Percentiles rank a stretch among this genome's conserved stretches.
Evolutionary conservation across 192 early-diverging fungal genomes (phyloP).

Genomic region (Linnemannia zychae): DNA sequence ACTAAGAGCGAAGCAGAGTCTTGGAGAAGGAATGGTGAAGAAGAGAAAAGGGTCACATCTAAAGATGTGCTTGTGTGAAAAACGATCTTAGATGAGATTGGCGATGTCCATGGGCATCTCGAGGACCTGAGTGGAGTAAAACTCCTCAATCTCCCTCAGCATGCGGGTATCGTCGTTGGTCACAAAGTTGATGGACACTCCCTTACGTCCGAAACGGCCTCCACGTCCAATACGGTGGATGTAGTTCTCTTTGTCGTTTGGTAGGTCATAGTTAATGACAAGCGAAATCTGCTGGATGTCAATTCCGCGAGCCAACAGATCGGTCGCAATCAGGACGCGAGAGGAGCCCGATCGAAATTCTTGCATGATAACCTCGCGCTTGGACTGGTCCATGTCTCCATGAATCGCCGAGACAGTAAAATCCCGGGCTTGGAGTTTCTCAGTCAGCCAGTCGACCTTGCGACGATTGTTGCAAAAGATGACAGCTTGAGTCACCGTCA

Average conservation of each 20-base stretch:
- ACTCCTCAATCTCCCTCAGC: constrained; percentile 81
- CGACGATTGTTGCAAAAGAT: constrained; percentile 99
- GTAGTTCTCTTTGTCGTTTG: constrained; percentile 96
- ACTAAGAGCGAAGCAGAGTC: too few relatives aligned
- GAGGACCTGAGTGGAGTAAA: constrained; percentile 97
- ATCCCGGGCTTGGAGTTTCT: constrained; percentile 85
- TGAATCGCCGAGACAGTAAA: constrained; percentile 97
- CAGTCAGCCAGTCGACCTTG: constrained; percentile 98
- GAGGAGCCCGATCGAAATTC: constrained; percentile 97
- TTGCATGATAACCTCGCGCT: constrained; percentile 96
- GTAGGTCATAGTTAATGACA: constrained; percentile 91
- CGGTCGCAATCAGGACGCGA: constrained; percentile 96
- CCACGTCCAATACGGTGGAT: constrained; percentile 99
- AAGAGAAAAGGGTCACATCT: background rate
- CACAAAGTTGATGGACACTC: constrained; percentile 99
- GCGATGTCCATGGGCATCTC: constrained; percentile 99
- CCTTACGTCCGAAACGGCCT: constrained; percentile 99
- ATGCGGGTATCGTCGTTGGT: constrained; percentile 87
- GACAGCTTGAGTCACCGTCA: constrained; percentile 97
- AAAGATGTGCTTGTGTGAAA: background rate
- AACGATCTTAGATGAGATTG: constrained; percentile 71
- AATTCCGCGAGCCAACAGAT: constrained; percentile 96
- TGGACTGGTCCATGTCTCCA: constrained; percentile 94
- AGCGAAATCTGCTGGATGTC: constrained; percentile 99
- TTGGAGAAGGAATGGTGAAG: too few relatives aligned